Percentiles rank a stretch among this genome's conserved stretches.
Evolutionary conservation across 306 rosid genomes (phyloP).

Genomic region (Acacia confusa): DNA sequence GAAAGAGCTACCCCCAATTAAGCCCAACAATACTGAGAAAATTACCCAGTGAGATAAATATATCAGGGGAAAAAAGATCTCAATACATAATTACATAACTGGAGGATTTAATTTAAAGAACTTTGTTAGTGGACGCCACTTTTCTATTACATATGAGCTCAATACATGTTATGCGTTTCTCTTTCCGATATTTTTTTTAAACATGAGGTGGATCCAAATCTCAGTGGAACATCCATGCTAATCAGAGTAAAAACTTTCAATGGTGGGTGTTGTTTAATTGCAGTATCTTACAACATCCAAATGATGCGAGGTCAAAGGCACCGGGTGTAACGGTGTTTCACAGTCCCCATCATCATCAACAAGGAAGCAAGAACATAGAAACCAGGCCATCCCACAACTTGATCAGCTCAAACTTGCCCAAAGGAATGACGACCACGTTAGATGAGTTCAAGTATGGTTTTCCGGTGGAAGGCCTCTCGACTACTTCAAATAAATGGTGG

Average conservation of each 20-base stretch:
- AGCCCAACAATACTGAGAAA: too few species aligned
- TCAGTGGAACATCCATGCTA: background rate
- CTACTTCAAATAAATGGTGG: slow-evolving; percentile 85
- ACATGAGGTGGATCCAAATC: background rate
- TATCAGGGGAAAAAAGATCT: background rate
- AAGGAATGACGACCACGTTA: slow-evolving; percentile 47
- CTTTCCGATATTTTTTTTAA: background rate
- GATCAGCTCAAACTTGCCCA: slow-evolving; percentile 38
- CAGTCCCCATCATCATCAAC: slow-evolving; percentile 52
- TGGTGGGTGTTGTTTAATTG: slow-evolving; percentile 6
- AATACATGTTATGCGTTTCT: background rate
- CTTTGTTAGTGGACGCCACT: background rate
- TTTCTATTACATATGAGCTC: too few species aligned
- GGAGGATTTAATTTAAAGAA: background rate
- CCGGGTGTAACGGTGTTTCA: slow-evolving; percentile 43
- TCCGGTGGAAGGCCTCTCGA: slow-evolving; percentile 70
- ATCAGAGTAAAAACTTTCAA: background rate
- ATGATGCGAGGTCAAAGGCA: slow-evolving; percentile 49
- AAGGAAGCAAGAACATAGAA: slow-evolving; percentile 59
- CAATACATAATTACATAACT: background rate
- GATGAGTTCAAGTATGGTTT: slow-evolving; percentile 84
- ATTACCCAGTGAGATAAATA: too few species aligned
- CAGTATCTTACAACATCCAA: slow-evolving; percentile 45
- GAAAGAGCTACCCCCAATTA: too few species aligned
- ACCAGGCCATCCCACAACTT: slow-evolving; percentile 42